A percentile compares a stretch with the other conserved stretches of the same genome.
These are phyloP conservation scores for Curvularia sp. DNA, from an alignment of 2,329 filamentous ascomycete species.

Conservation along the genomic window DNA sequence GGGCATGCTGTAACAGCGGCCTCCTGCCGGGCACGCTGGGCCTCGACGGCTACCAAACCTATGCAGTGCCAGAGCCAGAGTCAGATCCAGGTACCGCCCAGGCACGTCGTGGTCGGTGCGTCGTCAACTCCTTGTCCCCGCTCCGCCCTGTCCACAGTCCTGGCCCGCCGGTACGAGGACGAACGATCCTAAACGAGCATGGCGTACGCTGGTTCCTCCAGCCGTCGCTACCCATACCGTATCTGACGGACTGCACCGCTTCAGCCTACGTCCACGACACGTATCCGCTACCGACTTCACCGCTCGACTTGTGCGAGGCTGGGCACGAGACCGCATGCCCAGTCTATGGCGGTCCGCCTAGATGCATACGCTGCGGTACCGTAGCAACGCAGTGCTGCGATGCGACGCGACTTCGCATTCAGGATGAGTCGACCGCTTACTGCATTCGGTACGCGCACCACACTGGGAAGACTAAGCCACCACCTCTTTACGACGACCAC, in stretches of 20 bases:
- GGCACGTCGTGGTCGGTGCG: constrained; percentile 12
- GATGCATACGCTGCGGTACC: constrained; percentile 17
- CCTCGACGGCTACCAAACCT: neutral
- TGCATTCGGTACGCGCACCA: neutral
- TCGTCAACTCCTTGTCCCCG: constrained; percentile 19
- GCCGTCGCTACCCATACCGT: neutral
- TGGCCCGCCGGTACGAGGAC: constrained; percentile 15
- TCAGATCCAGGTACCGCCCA: constrained; percentile 14
- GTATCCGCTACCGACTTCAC: constrained; percentile 23
- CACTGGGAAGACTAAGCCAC: constrained; percentile 10
- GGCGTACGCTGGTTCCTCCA: neutral
- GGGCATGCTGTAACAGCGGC: neutral
- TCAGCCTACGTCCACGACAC: constrained; percentile 15
- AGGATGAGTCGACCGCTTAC: constrained; percentile 21
- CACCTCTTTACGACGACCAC: constrained; percentile 6
- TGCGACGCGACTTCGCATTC: constrained; percentile 15
- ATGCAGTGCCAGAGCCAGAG: neutral
- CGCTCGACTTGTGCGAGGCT: constrained; percentile 30
- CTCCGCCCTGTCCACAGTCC: constrained; percentile 19
- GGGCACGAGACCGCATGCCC: constrained; percentile 8
- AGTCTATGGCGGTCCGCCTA: constrained; percentile 7
- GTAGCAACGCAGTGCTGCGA: constrained; percentile 23
- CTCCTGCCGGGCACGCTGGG: neutral
- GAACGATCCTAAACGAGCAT: constrained; percentile 23
- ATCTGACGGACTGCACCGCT: constrained; percentile 12